Evolutionary conservation across 148 eudicot species (phyloP).

Genomic region (Cornus florida): DNA sequence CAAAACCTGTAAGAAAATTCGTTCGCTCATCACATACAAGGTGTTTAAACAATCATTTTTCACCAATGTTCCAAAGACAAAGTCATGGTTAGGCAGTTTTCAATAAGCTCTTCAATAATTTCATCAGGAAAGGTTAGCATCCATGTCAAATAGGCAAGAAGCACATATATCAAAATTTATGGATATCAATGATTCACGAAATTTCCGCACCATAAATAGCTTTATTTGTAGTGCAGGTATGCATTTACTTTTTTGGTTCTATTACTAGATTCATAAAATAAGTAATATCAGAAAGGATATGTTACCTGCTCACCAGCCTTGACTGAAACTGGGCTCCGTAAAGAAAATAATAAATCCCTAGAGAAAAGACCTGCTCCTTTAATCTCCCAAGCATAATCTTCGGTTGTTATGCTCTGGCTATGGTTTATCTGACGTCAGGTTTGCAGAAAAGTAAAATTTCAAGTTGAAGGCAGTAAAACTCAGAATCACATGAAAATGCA

Average conservation of each 20-base stretch:
- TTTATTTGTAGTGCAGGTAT: too few species aligned
- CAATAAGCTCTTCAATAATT: background rate
- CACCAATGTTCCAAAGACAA: background rate
- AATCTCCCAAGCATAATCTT: constrained; percentile 81
- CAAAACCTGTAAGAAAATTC: constrained; percentile 47
- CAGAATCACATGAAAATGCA: background rate
- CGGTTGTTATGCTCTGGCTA: constrained; percentile 63
- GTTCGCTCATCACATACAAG: background rate
- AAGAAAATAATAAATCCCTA: constrained; percentile 73
- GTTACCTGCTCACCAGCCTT: constrained; percentile 92
- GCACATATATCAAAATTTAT: background rate
- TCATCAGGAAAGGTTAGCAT: background rate
- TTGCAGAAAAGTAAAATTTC: background rate
- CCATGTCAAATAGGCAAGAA: background rate
- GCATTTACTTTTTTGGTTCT: background rate
- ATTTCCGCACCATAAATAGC: background rate
- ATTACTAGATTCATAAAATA: constrained; percentile 20
- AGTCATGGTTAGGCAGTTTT: too few species aligned
- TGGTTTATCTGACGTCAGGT: constrained; percentile 72
- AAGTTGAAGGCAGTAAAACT: constrained; percentile 2
- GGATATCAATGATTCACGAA: background rate
- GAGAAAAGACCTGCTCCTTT: too few species aligned
- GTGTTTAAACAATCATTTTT: background rate
- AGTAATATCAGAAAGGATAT: too few species aligned
- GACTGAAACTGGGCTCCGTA: constrained; percentile 66